Percentiles rank a stretch among this genome's conserved stretches.
phyloP scores from a whole-genome alignment of 164 flowering plant genomes.

The Nymphaea colorata region DNA sequence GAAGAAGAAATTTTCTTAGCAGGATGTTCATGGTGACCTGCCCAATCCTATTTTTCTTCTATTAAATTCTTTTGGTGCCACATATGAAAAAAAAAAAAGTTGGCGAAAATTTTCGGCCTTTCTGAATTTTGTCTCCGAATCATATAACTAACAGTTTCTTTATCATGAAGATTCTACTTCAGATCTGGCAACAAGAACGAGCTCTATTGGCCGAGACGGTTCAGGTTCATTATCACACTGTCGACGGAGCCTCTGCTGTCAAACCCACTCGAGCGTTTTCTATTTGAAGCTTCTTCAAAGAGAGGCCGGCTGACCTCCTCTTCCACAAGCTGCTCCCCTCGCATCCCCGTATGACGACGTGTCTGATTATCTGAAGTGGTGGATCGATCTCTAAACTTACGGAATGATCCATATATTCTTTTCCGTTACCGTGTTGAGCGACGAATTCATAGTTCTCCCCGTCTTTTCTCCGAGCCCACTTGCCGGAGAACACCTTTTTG shows the following conservation, averaged over 20 bases:
- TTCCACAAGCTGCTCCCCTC: constrained; percentile 11
- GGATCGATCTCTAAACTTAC: constrained; percentile 13
- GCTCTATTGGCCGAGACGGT: not conserved
- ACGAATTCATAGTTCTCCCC: not conserved
- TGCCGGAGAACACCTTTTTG: constrained; percentile 15
- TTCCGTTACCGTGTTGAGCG: not conserved
- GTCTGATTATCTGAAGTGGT: constrained; percentile 14
- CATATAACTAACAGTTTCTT: no score
- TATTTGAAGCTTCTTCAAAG: constrained; percentile 13
- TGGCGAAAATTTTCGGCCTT: no score
- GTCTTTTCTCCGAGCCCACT: constrained; percentile 2
- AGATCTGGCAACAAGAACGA: not conserved
- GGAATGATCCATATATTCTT: not conserved
- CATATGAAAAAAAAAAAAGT: no score
- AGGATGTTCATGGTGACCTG: no score
- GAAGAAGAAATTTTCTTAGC: no score
- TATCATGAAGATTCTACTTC: no score
- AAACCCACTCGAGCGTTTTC: not conserved
- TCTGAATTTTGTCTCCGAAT: no score
- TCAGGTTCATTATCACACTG: not conserved
- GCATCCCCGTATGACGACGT: not conserved
- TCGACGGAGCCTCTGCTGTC: not conserved
- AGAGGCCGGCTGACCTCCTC: constrained; percentile 12
- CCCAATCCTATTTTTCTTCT: no score
- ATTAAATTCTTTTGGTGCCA: no score